Conservation (phyloP, 768 basidiomycete species). For the Neoboletus brunneissimus region DNA sequence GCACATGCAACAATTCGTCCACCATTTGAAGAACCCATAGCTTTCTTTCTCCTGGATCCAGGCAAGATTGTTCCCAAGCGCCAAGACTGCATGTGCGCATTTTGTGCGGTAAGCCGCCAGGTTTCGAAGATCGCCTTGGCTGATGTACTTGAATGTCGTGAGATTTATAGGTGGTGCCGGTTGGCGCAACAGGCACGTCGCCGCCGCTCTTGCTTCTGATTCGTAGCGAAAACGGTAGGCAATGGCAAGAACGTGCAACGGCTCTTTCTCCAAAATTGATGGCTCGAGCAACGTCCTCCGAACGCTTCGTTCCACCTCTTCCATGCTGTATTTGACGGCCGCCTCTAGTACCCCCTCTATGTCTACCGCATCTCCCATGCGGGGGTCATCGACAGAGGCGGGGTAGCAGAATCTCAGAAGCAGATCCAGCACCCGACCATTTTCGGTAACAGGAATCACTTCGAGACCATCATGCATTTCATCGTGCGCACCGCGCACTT, state of each 20-base stretch:
- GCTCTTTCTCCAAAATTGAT: slow-evolving; percentile 25
- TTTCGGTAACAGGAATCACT: slow-evolving; percentile 32
- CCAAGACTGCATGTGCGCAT: slow-evolving; percentile 19
- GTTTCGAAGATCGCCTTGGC: slow-evolving; percentile 7
- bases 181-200: slow-evolving; percentile 24
- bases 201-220: slow-evolving; percentile 32
- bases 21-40: slow-evolving; percentile 27
- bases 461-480: slow-evolving; percentile 18
- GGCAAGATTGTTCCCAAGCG: slow-evolving; percentile 18
- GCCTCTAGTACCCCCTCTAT: slow-evolving; percentile 27
- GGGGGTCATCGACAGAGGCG: slow-evolving; percentile 23
- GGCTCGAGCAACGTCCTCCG: slow-evolving; percentile 27
- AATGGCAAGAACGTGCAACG: slow-evolving; percentile 34
- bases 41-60: slow-evolving; percentile 26
- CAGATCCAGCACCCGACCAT: slow-evolving; percentile 24
- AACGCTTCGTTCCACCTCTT: slow-evolving; percentile 24
- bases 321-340: slow-evolving; percentile 32
- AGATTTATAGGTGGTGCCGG: slow-evolving; percentile 4
- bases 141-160: slow-evolving; percentile 4
- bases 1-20: slow-evolving; percentile 29
- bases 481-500: slow-evolving; percentile 2
- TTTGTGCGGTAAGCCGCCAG: slow-evolving; percentile 21
- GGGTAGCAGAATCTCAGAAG: slow-evolving; percentile 39
- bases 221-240: slow-evolving; percentile 32
- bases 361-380: slow-evolving; percentile 12